Evolutionary conservation across 2,329 filamentous ascomycete species (phyloP).

Genomic region (Triangularia verruculosa): DNA sequence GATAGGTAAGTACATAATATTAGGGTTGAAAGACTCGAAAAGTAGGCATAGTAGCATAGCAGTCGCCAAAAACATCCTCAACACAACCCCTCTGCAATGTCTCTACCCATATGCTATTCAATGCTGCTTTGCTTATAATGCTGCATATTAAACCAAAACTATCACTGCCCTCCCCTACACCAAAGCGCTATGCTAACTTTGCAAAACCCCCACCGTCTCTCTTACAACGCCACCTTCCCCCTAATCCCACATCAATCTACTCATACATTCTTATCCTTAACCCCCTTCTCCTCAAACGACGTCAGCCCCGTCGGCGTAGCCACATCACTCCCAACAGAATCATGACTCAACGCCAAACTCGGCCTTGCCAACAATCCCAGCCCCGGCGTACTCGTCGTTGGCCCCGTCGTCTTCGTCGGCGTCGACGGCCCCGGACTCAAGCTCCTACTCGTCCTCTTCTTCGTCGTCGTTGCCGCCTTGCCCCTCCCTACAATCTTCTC

Average conservation of each 20-base stretch:
- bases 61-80: not conserved
- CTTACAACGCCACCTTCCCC: too few relatives aligned
- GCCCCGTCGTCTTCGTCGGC: not conserved
- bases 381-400: not conserved
- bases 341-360: not conserved
- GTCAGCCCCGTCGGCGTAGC: too few relatives aligned
- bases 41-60: too few relatives aligned
- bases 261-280: not conserved
- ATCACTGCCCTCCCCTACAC: not conserved
- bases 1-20: too few relatives aligned
- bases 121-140: not conserved
- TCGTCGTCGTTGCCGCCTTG: constrained; percentile 4
- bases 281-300: not conserved
- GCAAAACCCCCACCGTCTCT: not conserved
- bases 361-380: not conserved
- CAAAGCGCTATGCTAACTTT: not conserved
- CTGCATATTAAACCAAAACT: not conserved
- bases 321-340: not conserved
- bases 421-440: constrained; percentile 8
- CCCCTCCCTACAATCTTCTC: constrained; percentile 34
- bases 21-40: too few relatives aligned
- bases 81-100: not conserved
- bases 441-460: not conserved
- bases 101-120: not conserved
- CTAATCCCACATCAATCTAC: not conserved